phyloP scores from a whole-genome alignment of 495 filamentous ascomycete genomes.

The Penicillium canariense region DNA sequence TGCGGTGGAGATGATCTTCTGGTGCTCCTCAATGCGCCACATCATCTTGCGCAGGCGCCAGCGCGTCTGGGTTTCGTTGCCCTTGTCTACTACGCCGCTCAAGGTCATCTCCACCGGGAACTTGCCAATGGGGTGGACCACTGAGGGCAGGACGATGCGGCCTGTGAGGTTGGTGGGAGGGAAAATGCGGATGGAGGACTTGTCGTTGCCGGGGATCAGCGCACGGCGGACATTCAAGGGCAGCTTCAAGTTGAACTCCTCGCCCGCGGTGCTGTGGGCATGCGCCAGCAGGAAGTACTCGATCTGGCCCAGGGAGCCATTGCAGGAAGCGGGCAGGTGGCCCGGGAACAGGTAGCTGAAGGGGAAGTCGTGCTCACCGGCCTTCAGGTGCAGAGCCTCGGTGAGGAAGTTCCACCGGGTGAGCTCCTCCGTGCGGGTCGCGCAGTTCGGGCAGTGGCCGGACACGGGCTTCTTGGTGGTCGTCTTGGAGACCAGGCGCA shows the following conservation, averaged over 20 bases:
- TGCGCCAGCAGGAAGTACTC: constrained; percentile 77
- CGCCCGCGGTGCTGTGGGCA: constrained; percentile 57
- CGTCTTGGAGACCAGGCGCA: constrained; percentile 63
- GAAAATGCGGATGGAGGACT: constrained; percentile 82
- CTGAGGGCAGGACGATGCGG: constrained; percentile 70
- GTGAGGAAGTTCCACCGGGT: constrained; percentile 76
- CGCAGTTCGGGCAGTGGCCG: constrained; percentile 73
- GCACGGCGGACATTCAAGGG: constrained; percentile 72
- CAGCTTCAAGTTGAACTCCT: constrained; percentile 63
- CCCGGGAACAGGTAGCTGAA: constrained; percentile 89
- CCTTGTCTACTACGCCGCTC: constrained; percentile 71
- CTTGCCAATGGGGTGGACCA: constrained; percentile 84
- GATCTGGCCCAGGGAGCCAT: constrained; percentile 67
- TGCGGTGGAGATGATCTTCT: constrained; percentile 74
- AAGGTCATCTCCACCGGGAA: constrained; percentile 77
- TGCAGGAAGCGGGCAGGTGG: constrained; percentile 77
- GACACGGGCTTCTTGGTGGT: constrained; percentile 77
- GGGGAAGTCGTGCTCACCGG: constrained; percentile 76
- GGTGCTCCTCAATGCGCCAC: constrained; percentile 89
- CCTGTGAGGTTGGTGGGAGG: constrained; percentile 92
- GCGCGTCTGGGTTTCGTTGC: constrained; percentile 60
- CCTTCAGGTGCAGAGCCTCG: constrained; percentile 59
- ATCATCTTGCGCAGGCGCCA: constrained; percentile 88
- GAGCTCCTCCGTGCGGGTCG: constrained; percentile 64
- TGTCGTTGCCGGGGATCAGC: constrained; percentile 69